These are phyloP conservation scores for Pichia scutulata DNA, from an alignment of 805 yeast genomes.

Conservation along the genomic window DNA sequence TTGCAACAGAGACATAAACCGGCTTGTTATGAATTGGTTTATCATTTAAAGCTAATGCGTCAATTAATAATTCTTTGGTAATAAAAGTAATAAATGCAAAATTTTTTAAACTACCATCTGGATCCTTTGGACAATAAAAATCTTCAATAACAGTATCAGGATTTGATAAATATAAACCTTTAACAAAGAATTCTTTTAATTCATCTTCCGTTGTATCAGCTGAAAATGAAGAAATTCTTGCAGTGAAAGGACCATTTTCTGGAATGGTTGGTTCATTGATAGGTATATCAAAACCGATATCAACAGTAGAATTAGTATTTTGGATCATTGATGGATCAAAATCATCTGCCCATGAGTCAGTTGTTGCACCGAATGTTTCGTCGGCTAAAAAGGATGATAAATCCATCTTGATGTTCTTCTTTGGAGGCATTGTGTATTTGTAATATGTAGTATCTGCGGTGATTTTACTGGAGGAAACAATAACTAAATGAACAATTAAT, in stretches of 20 bases:
- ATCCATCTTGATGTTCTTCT: constrained; percentile 69
- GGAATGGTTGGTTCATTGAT: constrained; percentile 51
- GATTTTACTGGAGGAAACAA: background rate
- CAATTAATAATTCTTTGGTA: constrained; percentile 40
- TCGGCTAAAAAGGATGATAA: constrained; percentile 78
- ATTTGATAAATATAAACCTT: constrained; percentile 41
- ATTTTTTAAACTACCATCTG: constrained; percentile 52
- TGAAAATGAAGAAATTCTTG: constrained; percentile 81
- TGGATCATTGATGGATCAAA: constrained; percentile 41
- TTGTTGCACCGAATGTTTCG: constrained; percentile 51
- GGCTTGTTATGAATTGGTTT: constrained; percentile 41
- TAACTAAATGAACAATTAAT: background rate
- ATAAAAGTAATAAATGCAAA: constrained; percentile 48
- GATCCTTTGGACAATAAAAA: constrained; percentile 68
- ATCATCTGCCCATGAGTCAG: constrained; percentile 77
- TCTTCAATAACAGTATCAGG: constrained; percentile 45
- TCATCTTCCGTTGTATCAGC: constrained; percentile 67
- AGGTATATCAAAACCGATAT: constrained; percentile 9
- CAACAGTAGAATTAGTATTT: constrained; percentile 6
- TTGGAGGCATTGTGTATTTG: constrained; percentile 43
- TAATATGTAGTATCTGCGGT: background rate
- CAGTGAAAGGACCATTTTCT: constrained; percentile 84
- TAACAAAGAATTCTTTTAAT: constrained; percentile 54
- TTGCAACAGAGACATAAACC: constrained; percentile 50
- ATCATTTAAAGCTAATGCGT: constrained; percentile 40